Base-by-base conservation (phyloP, 2,329 filamentous ascomycete species). In the Hypoxylon sp. region DNA sequence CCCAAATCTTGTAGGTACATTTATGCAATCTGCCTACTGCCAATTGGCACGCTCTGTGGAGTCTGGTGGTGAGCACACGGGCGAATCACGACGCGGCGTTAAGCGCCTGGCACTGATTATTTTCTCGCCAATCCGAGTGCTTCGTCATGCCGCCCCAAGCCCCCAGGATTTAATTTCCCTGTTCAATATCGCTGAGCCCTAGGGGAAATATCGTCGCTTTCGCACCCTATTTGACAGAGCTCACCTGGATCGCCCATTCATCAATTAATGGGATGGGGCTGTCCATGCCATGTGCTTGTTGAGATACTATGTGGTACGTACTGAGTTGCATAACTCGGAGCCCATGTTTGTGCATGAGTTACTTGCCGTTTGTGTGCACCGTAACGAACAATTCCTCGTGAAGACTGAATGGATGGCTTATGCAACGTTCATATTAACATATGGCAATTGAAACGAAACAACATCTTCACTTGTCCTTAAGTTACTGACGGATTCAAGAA, bases 61-160 rank as follows among this genome's bases (percentile, higher is more conserved):
- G 52, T 48, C 52, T n/a, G 48, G 21, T 21, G 53, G 27, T 48
- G 59, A 51, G 53, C 11, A 21, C n/a, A 14, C 25, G 19, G 39
- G 25, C 67, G 62, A 70, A 70, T 70, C 61, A 67, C 19, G 56
- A 50, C 30, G 45, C 52, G 56, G 25, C 50, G 41, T 65, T 70
- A 70, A 65, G 67, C 67, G 67, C 67, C 55, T 48, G 43, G 53
- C 39, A 43, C 29, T 48, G 14, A 25, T 57, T 57, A 29, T 41
- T 58, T 29, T 37, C 43, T 14, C 53, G 54, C 67, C 67, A 70
- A 70, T 70, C 67, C 47, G 16, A 25, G 60, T 21, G 51, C 55
- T 58, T 60, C 55, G 50, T 52, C 56, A 54, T 27, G 41, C 55
- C 16, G 7, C 6, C 14, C 32, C 47, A 51, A 63, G 39, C 43